Evolutionary conservation across 2,329 filamentous ascomycete species (phyloP), one percentile per base, ranked within the genome.

Genomic region (Thelonectria discophora): DNA sequence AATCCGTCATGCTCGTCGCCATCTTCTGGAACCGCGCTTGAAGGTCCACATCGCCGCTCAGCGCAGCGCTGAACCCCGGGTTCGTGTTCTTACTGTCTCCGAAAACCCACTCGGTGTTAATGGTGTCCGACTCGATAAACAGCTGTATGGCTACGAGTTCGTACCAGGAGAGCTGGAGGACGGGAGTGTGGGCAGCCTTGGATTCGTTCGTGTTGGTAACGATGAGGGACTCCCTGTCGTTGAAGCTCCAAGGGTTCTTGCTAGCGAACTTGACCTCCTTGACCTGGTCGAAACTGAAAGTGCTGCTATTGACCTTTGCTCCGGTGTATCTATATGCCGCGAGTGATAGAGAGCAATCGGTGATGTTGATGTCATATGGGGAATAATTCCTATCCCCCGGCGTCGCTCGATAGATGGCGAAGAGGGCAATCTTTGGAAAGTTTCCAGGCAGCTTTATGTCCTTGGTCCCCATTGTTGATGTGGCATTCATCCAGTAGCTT

Each of bases 1-100:
- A 62, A 17, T 61, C 54, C 15, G 57, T 58, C 60, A 65, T 65
- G 39, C 56, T 55, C 5, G 17, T 43, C 10, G 57, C 57, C 63
- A 65, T 54, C 6, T 32, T 46, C 5, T 55, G 24, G 21, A 65
- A 61, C 0, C 46, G 46, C 27, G 17, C 15, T 11, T 8, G 17
- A 12, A 65, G 42, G 2, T 61, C 50, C 37, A 65, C 63, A 6
- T 55, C 46, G 1, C 61, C 63, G 7, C 10, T 49, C 1, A 65
- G 54, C 1, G 61, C 57, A 8, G 57, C 42, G 21, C 54, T 58
- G 12, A 65, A 21, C 21, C 53, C 60, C 5, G 40, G 17, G 46
- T 58, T 63, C 13, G n/a, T n/a, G 18, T 65, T 65, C 3, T 53
- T 20, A 4, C 10, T 49, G 46, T 18, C 42, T 27, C 63, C 60